Evolutionary conservation across 192 early-diverging fungal genomes (phyloP).

Genomic region (Coemansia sp.): DNA sequence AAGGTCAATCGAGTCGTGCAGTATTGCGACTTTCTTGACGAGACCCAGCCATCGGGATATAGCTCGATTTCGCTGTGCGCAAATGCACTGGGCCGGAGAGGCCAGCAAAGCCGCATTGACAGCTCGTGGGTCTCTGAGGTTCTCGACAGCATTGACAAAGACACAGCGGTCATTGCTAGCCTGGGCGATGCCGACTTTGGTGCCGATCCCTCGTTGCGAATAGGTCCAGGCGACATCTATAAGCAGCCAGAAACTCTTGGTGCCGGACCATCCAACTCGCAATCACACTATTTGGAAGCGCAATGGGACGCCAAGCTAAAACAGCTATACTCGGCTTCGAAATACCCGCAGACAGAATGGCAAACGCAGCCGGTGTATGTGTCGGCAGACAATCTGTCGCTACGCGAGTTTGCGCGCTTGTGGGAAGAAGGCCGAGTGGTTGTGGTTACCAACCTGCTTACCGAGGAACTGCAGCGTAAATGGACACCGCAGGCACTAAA

Average conservation of each 20-base stretch:
- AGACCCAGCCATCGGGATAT: conserved; percentile 27
- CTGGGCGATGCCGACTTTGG: conserved; percentile 36
- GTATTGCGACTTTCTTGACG: conserved; percentile 34
- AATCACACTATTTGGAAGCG: conserved; percentile 23
- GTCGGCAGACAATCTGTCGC: conserved; percentile 13
- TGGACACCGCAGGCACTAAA: conserved; percentile 20
- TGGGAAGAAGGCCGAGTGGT: conserved; percentile 35
- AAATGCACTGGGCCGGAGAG: conserved; percentile 17
- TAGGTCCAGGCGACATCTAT: neutral
- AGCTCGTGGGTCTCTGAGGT: conserved; percentile 18
- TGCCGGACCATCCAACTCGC: conserved; percentile 21
- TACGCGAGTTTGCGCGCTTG: conserved; percentile 35
- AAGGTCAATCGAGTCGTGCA: conserved; percentile 37
- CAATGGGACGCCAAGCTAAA: conserved; percentile 22
- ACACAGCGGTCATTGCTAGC: conserved; percentile 30
- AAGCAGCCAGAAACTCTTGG: neutral
- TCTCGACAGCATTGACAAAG: conserved; percentile 28
- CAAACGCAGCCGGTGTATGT: conserved; percentile 23
- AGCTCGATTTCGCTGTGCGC: conserved; percentile 44
- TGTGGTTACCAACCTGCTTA: conserved; percentile 26
- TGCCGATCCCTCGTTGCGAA: conserved; percentile 10
- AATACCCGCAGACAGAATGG: conserved; percentile 9
- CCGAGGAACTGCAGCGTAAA: neutral
- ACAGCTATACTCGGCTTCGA: neutral
- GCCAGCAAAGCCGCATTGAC: conserved; percentile 13